A percentile compares a stretch with the other conserved stretches of the same genome.
These are phyloP conservation scores for Prosopis cineraria DNA, from an alignment of 306 rosid genomes.

Conservation along the genomic window DNA sequence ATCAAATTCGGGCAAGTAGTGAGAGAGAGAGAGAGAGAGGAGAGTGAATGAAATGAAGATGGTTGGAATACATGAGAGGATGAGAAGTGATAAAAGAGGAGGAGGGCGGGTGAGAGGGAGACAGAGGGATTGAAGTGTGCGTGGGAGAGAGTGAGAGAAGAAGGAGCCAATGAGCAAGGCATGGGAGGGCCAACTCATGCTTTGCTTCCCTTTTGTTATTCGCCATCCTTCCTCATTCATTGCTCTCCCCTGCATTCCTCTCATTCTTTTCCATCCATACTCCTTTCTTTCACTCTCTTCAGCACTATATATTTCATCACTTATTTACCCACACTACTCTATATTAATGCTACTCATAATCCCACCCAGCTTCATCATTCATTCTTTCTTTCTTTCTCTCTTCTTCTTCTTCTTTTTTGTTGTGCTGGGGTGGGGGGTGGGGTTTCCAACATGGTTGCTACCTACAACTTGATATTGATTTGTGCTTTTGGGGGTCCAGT, in stretches of 20 bases:
- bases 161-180: too few relatives aligned
- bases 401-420: too few relatives aligned
- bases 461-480: background rate
- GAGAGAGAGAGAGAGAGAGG: too few relatives aligned
- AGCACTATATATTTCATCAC: background rate
- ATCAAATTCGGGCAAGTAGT: too few relatives aligned
- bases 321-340: background rate
- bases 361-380: too few relatives aligned
- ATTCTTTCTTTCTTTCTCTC: too few relatives aligned
- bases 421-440: background rate
- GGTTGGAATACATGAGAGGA: too few relatives aligned
- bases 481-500: background rate
- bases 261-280: background rate
- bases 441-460: background rate
- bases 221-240: constrained; percentile 3
- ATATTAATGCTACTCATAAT: background rate
- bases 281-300: background rate
- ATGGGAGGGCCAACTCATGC: constrained; percentile 17
- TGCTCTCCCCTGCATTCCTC: too few relatives aligned
- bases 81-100: too few relatives aligned
- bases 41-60: too few relatives aligned
- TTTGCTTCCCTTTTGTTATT: constrained; percentile 8
- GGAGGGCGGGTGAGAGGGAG: too few relatives aligned
- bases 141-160: background rate
- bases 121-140: background rate